Evolutionary conservation across 2,329 filamentous ascomycete species (phyloP).

Genomic region (Fusarium continuum): DNA sequence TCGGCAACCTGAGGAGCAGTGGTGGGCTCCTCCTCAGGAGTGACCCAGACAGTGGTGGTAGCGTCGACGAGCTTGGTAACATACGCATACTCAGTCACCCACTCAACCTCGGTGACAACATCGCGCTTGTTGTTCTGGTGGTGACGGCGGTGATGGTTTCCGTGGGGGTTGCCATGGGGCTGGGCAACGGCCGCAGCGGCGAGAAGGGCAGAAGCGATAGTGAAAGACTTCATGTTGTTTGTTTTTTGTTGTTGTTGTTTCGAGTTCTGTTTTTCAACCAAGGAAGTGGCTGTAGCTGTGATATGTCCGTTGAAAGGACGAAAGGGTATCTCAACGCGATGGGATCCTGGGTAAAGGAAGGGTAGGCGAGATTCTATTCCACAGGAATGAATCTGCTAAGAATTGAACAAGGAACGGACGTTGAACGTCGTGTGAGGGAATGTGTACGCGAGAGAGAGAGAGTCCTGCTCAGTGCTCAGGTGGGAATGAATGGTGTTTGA

Average conservation of each 20-base stretch:
- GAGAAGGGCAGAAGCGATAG: conserved; percentile 46
- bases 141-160: conserved; percentile 52
- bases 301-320: conserved; percentile 25
- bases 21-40: conserved; percentile 45
- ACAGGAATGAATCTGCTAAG: conserved; percentile 42
- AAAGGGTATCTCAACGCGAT: conserved; percentile 41
- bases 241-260: conserved; percentile 24
- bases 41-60: conserved; percentile 58
- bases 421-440: conserved; percentile 38
- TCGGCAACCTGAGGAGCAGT: conserved; percentile 31
- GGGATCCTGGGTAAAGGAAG: conserved; percentile 30
- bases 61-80: conserved; percentile 60
- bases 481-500: conserved; percentile 43
- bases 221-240: conserved; percentile 53
- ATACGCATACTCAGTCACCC: conserved; percentile 59
- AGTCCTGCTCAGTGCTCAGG: conserved; percentile 44
- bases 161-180: conserved; percentile 51
- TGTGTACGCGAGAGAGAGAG: conserved; percentile 39
- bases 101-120: conserved; percentile 59
- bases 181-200: conserved; percentile 60
- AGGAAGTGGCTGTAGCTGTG: conserved; percentile 37
- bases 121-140: conserved; percentile 50
- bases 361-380: conserved; percentile 41
- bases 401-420: conserved; percentile 41
- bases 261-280: conserved; percentile 32